Conservation (phyloP, 1,284 basidiomycete species). For the Polyporus tsugae region DNA sequence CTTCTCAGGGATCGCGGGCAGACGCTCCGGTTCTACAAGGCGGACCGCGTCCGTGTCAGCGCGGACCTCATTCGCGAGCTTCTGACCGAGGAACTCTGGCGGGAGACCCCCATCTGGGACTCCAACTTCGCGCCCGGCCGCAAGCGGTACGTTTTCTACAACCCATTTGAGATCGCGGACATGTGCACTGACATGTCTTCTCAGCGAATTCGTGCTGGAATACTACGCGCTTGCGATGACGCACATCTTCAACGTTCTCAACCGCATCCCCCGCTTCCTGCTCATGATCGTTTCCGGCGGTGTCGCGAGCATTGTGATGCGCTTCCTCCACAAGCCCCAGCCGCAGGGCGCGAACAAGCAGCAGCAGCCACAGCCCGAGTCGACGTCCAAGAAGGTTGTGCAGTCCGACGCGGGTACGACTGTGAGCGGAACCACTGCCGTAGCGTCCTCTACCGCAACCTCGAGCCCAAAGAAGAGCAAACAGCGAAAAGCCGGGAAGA, state of each 20-base stretch:
- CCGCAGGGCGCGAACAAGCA: constrained; percentile 17
- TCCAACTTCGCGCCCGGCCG: constrained; percentile 75
- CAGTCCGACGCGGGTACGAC: constrained; percentile 17
- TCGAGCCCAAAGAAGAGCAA: constrained; percentile 37
- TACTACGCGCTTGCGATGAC: constrained; percentile 60
- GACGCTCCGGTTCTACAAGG: constrained; percentile 76
- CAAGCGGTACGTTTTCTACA: constrained; percentile 56
- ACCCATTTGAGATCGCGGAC: neutral
- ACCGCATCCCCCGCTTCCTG: constrained; percentile 65
- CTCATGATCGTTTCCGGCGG: constrained; percentile 65
- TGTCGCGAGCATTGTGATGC: constrained; percentile 65
- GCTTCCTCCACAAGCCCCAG: constrained; percentile 54
- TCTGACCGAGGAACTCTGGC: constrained; percentile 67
- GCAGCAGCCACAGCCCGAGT: constrained; percentile 16
- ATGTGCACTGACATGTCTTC: neutral
- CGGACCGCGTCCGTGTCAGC: constrained; percentile 64
- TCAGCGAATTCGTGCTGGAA: constrained; percentile 75
- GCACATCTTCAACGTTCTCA: constrained; percentile 57
- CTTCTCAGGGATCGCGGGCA: constrained; percentile 72
- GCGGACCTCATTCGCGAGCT: constrained; percentile 68
- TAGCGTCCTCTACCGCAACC: constrained; percentile 22
- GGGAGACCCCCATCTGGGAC: constrained; percentile 65
- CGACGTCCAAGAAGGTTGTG: neutral
- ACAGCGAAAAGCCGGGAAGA: constrained; percentile 37
- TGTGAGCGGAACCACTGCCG: constrained; percentile 25